Evolutionary conservation across 1,284 basidiomycete species (phyloP).

Genomic region (Moesziomyces aphidis): DNA sequence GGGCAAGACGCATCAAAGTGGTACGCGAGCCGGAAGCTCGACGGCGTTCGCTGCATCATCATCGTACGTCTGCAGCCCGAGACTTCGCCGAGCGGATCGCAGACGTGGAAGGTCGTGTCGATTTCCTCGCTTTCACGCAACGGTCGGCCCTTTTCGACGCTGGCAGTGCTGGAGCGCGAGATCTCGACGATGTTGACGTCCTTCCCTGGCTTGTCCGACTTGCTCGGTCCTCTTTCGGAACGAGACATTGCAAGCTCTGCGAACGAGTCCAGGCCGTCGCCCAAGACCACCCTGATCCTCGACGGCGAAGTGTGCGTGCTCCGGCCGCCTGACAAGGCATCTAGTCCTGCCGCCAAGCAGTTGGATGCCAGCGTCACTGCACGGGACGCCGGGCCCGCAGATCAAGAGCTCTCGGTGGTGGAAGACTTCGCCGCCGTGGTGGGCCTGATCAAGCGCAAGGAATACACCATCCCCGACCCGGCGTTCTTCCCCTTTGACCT

Average conservation of each 20-base stretch:
- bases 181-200: constrained; percentile 19
- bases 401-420: constrained; percentile 21
- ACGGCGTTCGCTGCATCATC: constrained; percentile 55
- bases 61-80: constrained; percentile 27
- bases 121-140: constrained; percentile 46
- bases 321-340: constrained; percentile 31
- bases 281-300: constrained; percentile 36
- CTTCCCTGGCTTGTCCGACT: constrained; percentile 14
- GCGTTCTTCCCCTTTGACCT: constrained; percentile 55
- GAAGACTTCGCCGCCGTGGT: constrained; percentile 54
- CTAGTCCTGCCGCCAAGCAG: constrained; percentile 18
- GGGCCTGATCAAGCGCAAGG: constrained; percentile 35
- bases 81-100: not conserved
- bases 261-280: not conserved
- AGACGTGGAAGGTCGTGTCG: constrained; percentile 15
- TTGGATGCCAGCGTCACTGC: constrained; percentile 9
- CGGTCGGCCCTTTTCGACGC: constrained; percentile 35
- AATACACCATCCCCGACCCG: constrained; percentile 28
- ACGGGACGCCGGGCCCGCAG: not conserved
- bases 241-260: not conserved
- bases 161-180: constrained; percentile 34
- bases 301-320: constrained; percentile 58
- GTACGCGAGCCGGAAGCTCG: constrained; percentile 56
- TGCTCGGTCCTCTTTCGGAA: constrained; percentile 6
- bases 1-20: constrained; percentile 19